Conservation (phyloP, 2,329 filamentous ascomycete genomes). For the Moelleriella libera region DNA sequence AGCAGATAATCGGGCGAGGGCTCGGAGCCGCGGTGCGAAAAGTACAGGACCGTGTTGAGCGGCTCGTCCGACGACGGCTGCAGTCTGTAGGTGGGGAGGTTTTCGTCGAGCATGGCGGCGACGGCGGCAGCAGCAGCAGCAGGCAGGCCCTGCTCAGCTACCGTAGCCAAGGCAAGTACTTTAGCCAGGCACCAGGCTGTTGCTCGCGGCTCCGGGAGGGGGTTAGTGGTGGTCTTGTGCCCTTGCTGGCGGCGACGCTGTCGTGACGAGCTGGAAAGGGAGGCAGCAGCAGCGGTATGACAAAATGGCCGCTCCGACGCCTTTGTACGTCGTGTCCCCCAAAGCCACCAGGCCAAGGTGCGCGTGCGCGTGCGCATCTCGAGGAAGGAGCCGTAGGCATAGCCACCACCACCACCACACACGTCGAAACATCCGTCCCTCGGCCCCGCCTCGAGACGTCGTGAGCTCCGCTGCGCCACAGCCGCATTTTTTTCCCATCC, state of each 20-base stretch:
- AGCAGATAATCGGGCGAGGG: constrained; percentile 70
- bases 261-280: background rate
- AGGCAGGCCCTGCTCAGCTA: background rate
- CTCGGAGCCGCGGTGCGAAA: constrained; percentile 63
- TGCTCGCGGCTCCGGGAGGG: background rate
- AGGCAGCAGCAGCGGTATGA: background rate
- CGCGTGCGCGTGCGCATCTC: too few relatives aligned
- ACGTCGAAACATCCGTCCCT: too few relatives aligned
- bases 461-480: too few relatives aligned
- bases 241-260: background rate
- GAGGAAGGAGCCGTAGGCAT: too few relatives aligned
- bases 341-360: too few relatives aligned
- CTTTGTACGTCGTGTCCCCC: too few relatives aligned
- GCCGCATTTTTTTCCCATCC: too few relatives aligned
- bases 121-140: background rate
- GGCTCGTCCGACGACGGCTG: constrained; percentile 37
- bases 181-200: too few relatives aligned
- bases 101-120: constrained; percentile 74
- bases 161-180: too few relatives aligned
- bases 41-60: constrained; percentile 42
- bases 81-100: constrained; percentile 61
- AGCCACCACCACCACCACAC: too few relatives aligned
- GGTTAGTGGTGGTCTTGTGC: background rate
- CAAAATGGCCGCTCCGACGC: too few relatives aligned
- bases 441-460: too few relatives aligned